Base-by-base conservation (phyloP, 2,329 filamentous ascomycete genomes). In the Aspergillus bombycis region DNA sequence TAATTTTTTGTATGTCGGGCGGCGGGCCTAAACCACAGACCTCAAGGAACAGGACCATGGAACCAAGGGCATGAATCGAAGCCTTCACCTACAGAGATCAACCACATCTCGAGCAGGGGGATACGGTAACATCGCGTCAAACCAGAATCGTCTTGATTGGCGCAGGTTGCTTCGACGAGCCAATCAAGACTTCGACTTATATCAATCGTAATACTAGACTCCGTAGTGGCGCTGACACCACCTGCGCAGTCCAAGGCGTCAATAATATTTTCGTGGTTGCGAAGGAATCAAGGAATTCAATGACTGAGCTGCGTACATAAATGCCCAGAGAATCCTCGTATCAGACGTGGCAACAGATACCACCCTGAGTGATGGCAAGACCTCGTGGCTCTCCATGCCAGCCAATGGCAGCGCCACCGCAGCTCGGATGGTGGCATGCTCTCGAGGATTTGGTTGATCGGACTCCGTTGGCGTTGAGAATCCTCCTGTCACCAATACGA, bases 41-140 rank as follows among this genome's bases (percentile, higher is more conserved):
- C 12, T 28, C 7, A 11, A 34, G 32, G 32, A 34, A 34, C 8
- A 28, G 12, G 21, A 30, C 46, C 46, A 19, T 30, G 46, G 46
- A 26, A 50, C 46, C 5, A 14, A 26, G 23, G 12, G 12, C 14
- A 23, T 12, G 23, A 36, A 36, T 36, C 34, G 5, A 36, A 36
- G 34, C 34, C 34, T 36, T 36, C 12, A 14, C 23, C 45, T 16
- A 3, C 14, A 23, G 21, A 48, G 12, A 48, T 48, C 45, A 14
- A 19, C 23, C 7, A 26, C 23, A 26, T 48, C 45, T 48, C 6
- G 23, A 50, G 21, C 7, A 36, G n/a, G 52, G 26, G 36, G 59
- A 48, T 54, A 58, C 54, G 46, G 56, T 62, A 46, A 59, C 61
- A 62, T 62, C 61, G 60, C 28, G 56, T 32, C 21, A 50, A 53